phyloP scores from a whole-genome alignment of 164 flowering plant genomes.

The Piper longum region DNA sequence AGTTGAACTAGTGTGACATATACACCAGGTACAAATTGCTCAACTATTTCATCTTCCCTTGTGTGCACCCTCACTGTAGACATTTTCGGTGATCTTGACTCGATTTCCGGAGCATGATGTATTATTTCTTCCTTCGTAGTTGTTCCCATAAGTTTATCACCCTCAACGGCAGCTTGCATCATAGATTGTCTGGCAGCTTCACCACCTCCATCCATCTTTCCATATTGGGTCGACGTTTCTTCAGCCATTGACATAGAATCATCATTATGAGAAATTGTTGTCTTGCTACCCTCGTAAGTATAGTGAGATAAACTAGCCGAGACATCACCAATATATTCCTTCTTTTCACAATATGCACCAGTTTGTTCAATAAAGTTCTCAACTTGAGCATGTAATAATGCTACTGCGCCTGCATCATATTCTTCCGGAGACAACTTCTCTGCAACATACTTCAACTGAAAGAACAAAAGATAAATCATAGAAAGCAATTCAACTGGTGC shows the following conservation, averaged over 20 bases:
- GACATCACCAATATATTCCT: constrained; percentile 11
- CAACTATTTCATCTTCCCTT: constrained; percentile 26
- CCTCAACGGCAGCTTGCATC: constrained; percentile 14
- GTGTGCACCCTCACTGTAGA: constrained; percentile 14
- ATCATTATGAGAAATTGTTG: constrained; percentile 6
- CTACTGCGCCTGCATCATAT: constrained; percentile 27
- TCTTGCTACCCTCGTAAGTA: constrained; percentile 14
- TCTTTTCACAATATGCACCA: constrained; percentile 2
- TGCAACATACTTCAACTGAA: constrained; percentile 47
- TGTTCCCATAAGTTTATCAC: too few relatives aligned
- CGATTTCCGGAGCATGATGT: constrained; percentile 3
- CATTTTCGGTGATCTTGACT: constrained; percentile 11
- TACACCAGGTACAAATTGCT: constrained; percentile 90
- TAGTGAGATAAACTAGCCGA: constrained; percentile 1
- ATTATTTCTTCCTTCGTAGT: constrained; percentile 8
- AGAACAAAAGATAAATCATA: background rate
- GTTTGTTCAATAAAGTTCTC: constrained; percentile 26
- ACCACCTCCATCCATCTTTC: constrained; percentile 8
- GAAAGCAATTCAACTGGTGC: background rate
- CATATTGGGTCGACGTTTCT: constrained; percentile 2
- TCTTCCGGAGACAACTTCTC: constrained; percentile 51
- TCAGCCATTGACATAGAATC: background rate
- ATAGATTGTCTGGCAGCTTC: constrained; percentile 4
- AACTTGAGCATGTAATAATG: constrained; percentile 28
- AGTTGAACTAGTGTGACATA: constrained; percentile 43